Conservation (phyloP, 1,139 yeast genomes). For the Pichia norvegensis region DNA sequence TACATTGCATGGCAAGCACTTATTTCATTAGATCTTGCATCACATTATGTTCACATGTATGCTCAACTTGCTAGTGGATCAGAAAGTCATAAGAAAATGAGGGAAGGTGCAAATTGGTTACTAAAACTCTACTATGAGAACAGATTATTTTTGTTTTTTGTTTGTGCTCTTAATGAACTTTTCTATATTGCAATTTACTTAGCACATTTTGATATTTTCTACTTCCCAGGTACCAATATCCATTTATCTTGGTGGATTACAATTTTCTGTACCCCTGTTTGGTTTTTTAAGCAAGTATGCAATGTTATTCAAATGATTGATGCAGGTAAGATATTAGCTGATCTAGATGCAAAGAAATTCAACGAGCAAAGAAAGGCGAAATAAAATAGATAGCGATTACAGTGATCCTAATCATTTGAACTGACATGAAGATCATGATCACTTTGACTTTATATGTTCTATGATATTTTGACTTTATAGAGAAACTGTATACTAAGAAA, state of each 20-base stretch:
- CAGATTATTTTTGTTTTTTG: slow-evolving; percentile 71
- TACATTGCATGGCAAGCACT: slow-evolving; percentile 73
- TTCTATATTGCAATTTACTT: slow-evolving; percentile 87
- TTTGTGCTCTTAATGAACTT: slow-evolving; percentile 88
- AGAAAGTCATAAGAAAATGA: slow-evolving; percentile 77
- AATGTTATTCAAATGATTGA: slow-evolving; percentile 81
- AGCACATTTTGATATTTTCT: slow-evolving; percentile 49
- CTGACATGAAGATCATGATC: no score
- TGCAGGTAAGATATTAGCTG: slow-evolving; percentile 79
- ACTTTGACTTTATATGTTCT: neutral
- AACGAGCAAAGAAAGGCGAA: slow-evolving; percentile 11
- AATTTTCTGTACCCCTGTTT: slow-evolving; percentile 68
- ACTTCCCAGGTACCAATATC: slow-evolving; percentile 32
- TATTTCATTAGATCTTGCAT: slow-evolving; percentile 82
- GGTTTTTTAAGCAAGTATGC: slow-evolving; percentile 86
- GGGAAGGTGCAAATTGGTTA: slow-evolving; percentile 60
- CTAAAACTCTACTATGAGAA: slow-evolving; percentile 82
- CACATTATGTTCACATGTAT: slow-evolving; percentile 98
- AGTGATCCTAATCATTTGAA: no score
- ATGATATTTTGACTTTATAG: neutral
- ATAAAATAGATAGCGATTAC: neutral
- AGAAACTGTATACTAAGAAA: neutral
- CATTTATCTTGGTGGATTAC: slow-evolving; percentile 65
- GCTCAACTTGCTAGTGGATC: slow-evolving; percentile 81
- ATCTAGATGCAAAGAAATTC: slow-evolving; percentile 60